Percentiles rank a stretch among this genome's conserved stretches.
phyloP scores from a whole-genome alignment of 495 filamentous ascomycete species.

The Jackrogersella multiformis region DNA sequence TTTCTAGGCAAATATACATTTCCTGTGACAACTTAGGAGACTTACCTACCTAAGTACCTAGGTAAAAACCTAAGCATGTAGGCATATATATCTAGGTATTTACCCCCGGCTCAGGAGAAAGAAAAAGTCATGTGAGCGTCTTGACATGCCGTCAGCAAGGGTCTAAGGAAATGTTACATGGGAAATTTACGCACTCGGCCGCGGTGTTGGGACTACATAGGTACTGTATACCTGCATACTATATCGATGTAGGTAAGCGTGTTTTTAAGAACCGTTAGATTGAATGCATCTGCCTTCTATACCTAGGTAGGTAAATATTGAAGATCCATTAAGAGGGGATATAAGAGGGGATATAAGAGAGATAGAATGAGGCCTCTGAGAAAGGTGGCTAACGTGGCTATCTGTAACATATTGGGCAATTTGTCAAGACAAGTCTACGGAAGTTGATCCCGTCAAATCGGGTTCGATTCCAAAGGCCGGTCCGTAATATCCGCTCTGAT shows the following conservation, averaged over 20 bases:
- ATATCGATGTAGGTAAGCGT: constrained; percentile 1
- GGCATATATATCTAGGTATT: not conserved
- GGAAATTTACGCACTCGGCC: constrained; percentile 22
- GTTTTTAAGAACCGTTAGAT: not conserved
- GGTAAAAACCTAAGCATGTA: too few species aligned
- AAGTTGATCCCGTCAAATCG: constrained; percentile 25
- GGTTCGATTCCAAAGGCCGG: constrained; percentile 23
- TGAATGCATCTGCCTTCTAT: too few species aligned
- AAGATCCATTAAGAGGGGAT: too few species aligned
- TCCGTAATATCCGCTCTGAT: constrained; percentile 21
- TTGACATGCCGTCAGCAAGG: constrained; percentile 32
- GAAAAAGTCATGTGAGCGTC: constrained; percentile 31
- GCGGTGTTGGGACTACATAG: not conserved
- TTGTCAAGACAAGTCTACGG: constrained; percentile 7
- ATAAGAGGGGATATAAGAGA: not conserved
- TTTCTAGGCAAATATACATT: not conserved
- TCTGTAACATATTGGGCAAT: constrained; percentile 17
- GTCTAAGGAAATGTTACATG: constrained; percentile 7
- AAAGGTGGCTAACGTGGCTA: constrained; percentile 2
- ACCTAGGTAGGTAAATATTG: too few species aligned
- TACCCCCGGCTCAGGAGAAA: not conserved
- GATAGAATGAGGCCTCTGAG: not conserved
- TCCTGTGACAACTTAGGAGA: not conserved
- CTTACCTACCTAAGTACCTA: not conserved
- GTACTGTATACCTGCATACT: not conserved